Conservation (phyloP, 768 basidiomycete genomes). For the Hygrophoropsis aurantiaca region DNA sequence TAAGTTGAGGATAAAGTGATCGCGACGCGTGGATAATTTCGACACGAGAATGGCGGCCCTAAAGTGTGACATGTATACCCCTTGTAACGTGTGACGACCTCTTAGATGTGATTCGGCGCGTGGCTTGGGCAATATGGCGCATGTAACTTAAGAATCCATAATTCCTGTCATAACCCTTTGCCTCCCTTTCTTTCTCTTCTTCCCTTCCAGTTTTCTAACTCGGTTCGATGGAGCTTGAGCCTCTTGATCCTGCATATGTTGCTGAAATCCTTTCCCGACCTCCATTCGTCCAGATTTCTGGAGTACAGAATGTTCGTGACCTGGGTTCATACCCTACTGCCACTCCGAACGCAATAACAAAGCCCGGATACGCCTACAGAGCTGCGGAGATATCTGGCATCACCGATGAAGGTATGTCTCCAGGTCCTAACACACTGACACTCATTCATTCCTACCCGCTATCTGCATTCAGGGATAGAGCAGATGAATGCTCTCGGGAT, state of each 20-base stretch:
- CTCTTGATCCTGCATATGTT: constrained; percentile 67
- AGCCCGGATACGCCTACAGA: constrained; percentile 58
- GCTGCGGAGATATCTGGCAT: constrained; percentile 73
- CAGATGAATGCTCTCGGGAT: constrained; percentile 63
- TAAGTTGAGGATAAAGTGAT: constrained; percentile 14
- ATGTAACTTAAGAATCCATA: background rate
- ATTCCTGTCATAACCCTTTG: background rate
- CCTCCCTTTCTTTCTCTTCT: constrained; percentile 1
- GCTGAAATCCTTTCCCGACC: constrained; percentile 61
- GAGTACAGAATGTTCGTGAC: constrained; percentile 76
- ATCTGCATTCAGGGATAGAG: constrained; percentile 46
- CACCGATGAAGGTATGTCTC: constrained; percentile 61
- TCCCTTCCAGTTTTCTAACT: constrained; percentile 10
- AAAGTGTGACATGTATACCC: constrained; percentile 23
- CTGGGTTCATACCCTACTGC: constrained; percentile 61
- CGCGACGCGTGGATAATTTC: constrained; percentile 27
- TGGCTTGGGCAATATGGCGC: constrained; percentile 7
- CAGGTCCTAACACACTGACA: background rate
- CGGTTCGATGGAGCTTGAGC: constrained; percentile 52
- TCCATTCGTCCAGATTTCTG: constrained; percentile 70
- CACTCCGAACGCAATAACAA: constrained; percentile 51
- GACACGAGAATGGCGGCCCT: constrained; percentile 49
- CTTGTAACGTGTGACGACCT: constrained; percentile 1
- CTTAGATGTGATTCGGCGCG: background rate
- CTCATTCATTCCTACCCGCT: constrained; percentile 1